These are phyloP conservation scores for Croton laevigatus DNA, from an alignment of 441 rosid species.

Conservation along the genomic window DNA sequence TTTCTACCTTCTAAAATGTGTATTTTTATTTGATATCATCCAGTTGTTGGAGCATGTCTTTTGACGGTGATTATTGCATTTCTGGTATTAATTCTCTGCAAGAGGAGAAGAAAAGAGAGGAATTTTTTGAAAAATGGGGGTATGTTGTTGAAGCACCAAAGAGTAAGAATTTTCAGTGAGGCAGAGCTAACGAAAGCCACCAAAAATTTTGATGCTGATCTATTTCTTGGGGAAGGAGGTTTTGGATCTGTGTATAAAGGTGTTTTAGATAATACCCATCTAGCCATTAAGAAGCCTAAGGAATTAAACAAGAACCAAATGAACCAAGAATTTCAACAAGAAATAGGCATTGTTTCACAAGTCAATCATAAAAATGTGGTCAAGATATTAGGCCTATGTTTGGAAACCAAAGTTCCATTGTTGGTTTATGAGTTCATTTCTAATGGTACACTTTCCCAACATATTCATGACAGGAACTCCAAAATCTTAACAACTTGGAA, in stretches of 20 bases:
- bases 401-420: too few species aligned
- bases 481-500: slow-evolving; percentile 11
- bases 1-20: neutral
- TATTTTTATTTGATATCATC: neutral
- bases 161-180: too few species aligned
- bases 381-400: too few species aligned
- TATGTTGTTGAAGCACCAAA: slow-evolving; percentile 15
- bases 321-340: slow-evolving; percentile 18
- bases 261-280: neutral
- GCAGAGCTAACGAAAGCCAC: too few species aligned
- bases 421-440: slow-evolving; percentile 27
- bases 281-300: slow-evolving; percentile 29
- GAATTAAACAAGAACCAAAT: slow-evolving; percentile 10
- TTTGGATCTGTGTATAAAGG: too few species aligned
- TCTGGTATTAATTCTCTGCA: slow-evolving; percentile 3
- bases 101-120: slow-evolving; percentile 9
- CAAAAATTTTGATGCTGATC: slow-evolving; percentile 10
- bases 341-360: too few species aligned
- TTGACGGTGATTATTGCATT: neutral
- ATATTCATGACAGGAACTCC: slow-evolving; percentile 14
- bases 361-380: too few species aligned
- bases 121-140: slow-evolving; percentile 25
- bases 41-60: neutral
- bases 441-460: too few species aligned
- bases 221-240: slow-evolving; percentile 27